These are phyloP conservation scores for Cicer judaicum DNA, from an alignment of 306 rosid species.

Conservation along the genomic window DNA sequence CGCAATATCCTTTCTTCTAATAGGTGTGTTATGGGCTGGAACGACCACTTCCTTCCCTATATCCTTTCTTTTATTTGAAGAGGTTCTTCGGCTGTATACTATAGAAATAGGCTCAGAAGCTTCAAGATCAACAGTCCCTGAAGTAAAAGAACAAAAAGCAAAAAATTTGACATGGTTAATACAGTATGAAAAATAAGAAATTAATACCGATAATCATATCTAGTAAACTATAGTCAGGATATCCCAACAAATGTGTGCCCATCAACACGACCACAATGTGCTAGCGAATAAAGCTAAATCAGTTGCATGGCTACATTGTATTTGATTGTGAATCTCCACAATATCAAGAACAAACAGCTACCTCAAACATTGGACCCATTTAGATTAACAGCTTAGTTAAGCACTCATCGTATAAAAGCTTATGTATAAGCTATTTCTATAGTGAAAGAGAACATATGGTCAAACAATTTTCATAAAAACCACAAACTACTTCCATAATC, in stretches of 20 bases:
- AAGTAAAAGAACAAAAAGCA: not conserved
- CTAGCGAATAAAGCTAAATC: too few species aligned
- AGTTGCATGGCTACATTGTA: not conserved
- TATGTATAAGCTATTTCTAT: not conserved
- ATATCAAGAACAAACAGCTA: not conserved
- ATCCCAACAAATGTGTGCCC: too few species aligned
- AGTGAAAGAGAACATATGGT: not conserved
- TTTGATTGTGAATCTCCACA: not conserved
- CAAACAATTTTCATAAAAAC: not conserved
- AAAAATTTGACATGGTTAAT: not conserved
- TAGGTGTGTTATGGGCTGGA: not conserved
- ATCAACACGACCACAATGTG: too few species aligned
- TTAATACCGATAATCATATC: not conserved
- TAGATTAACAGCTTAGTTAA: not conserved
- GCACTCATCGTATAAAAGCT: not conserved
- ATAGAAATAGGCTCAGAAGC: slow-evolving; percentile 53
- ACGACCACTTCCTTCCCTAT: not conserved
- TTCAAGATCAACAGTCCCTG: slow-evolving; percentile 48
- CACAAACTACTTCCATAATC: too few species aligned
- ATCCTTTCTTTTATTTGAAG: slow-evolving; percentile 42
- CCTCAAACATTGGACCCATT: not conserved
- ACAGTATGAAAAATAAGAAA: slow-evolving; percentile 4
- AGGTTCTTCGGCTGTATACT: slow-evolving; percentile 45
- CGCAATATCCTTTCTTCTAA: not conserved
- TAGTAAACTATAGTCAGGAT: not conserved